phyloP scores from a whole-genome alignment of 148 eudicot genomes.

The Camellia lanceoleosa region DNA sequence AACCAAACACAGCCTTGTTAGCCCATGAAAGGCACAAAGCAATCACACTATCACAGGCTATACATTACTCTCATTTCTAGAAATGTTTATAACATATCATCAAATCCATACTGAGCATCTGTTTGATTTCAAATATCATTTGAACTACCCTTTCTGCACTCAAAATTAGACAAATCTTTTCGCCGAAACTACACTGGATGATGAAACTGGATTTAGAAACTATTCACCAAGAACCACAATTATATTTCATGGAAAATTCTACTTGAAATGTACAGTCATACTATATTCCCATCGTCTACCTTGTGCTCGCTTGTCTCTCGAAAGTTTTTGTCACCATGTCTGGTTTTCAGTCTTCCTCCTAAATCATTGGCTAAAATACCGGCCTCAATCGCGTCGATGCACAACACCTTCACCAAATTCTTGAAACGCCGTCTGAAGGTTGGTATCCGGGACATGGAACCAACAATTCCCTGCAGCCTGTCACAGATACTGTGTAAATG shows the following conservation, averaged over 20 bases:
- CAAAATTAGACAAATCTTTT: neutral
- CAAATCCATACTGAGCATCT: neutral
- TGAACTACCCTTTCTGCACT: neutral
- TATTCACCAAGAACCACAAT: neutral
- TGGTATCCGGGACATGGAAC: slow-evolving; percentile 74
- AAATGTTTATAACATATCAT: neutral
- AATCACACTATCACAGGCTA: neutral
- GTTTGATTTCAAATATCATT: neutral
- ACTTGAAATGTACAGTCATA: neutral
- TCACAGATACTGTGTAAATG: neutral
- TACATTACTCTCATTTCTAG: neutral
- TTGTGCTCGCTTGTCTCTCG: slow-evolving; percentile 3
- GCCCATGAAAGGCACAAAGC: neutral
- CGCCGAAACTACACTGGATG: neutral
- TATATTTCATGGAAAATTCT: neutral
- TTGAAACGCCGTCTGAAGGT: slow-evolving; percentile 74
- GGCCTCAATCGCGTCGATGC: slow-evolving; percentile 55
- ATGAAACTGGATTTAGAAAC: neutral
- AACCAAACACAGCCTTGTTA: neutral
- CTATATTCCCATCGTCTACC: slow-evolving; percentile 10
- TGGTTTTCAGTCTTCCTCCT: slow-evolving; percentile 25
- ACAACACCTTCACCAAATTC: slow-evolving; percentile 66
- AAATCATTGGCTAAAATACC: slow-evolving; percentile 37
- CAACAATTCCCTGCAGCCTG: slow-evolving; percentile 83
- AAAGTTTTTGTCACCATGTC: slow-evolving; percentile 15